Percentiles rank a stretch among this genome's conserved stretches.
Conservation (phyloP, 179 eudicot genomes). For the Silene vulgaris region DNA sequence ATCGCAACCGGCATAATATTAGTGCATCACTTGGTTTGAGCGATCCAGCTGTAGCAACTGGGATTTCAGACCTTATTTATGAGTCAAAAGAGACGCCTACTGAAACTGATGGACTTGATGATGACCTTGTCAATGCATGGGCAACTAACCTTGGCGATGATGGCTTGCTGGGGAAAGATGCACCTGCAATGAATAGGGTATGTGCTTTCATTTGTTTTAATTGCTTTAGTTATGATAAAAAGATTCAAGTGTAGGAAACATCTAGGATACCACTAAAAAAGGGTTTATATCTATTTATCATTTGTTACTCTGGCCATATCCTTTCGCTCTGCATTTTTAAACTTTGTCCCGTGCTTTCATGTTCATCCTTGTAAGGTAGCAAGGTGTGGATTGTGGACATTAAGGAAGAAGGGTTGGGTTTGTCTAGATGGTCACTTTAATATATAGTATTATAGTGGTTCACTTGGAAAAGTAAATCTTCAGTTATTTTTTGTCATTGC, state of each 20-base stretch:
- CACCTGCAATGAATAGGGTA: slow-evolving; percentile 97
- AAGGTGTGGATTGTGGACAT: not conserved
- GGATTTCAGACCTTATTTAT: slow-evolving; percentile 91
- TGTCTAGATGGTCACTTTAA: not conserved
- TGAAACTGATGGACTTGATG: slow-evolving; percentile 71
- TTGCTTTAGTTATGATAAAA: not conserved
- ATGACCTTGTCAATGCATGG: slow-evolving; percentile 96
- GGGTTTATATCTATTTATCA: not conserved
- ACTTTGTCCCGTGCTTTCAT: not conserved
- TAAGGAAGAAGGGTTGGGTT: not conserved
- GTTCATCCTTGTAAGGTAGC: not conserved
- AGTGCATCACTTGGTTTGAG: slow-evolving; percentile 77
- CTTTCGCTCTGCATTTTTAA: not conserved
- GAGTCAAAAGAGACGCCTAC: slow-evolving; percentile 47
- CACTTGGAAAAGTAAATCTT: not conserved
- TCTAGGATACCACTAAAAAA: not conserved
- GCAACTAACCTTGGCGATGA: slow-evolving; percentile 96
- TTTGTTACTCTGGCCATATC: not conserved
- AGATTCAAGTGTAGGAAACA: not conserved
- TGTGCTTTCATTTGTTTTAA: slow-evolving; percentile 21
- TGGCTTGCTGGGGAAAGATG: slow-evolving; percentile 78
- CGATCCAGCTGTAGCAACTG: slow-evolving; percentile 94
- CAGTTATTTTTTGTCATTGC: not conserved
- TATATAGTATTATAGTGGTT: not conserved
- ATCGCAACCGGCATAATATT: slow-evolving; percentile 85